Percentiles rank a stretch among this genome's conserved stretches.
Evolutionary conservation across 768 basidiomycete species (phyloP).

Genomic region (Kondoa subrosea): DNA sequence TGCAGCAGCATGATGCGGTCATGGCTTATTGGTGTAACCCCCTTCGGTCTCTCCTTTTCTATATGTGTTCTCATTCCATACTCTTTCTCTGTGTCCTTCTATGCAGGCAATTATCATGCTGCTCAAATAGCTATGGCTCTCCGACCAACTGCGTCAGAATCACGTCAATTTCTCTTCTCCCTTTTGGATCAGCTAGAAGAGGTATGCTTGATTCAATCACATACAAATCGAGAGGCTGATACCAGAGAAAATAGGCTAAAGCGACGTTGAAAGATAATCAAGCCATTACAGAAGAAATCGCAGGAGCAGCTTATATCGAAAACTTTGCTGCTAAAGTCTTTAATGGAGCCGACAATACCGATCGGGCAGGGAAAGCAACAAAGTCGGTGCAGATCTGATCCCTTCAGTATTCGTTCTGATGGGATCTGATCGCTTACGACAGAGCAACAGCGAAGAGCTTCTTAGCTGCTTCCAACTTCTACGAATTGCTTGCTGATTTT

Average conservation of each 20-base stretch:
- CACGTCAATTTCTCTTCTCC: slow-evolving; percentile 1
- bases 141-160: not conserved
- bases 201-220: slow-evolving; percentile 4
- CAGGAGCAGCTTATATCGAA: slow-evolving; percentile 75
- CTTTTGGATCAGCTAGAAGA: slow-evolving; percentile 10
- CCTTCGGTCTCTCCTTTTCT: not conserved
- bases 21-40: slow-evolving; percentile 81
- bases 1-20: slow-evolving; percentile 62
- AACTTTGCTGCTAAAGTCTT: slow-evolving; percentile 91
- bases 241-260: slow-evolving; percentile 43
- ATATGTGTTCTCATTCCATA: not conserved
- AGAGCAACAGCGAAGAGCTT: slow-evolving; percentile 89
- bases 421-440: not conserved
- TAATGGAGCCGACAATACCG: slow-evolving; percentile 72
- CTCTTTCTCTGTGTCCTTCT: not conserved
- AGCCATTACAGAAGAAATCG: slow-evolving; percentile 63
- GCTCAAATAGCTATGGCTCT: slow-evolving; percentile 10
- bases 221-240: not conserved
- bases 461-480: slow-evolving; percentile 81
- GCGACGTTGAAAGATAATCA: slow-evolving; percentile 54
- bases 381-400: slow-evolving; percentile 39
- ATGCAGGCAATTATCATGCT: slow-evolving; percentile 5
- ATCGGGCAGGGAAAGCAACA: slow-evolving; percentile 56
- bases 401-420: not conserved
- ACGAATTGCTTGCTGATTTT: slow-evolving; percentile 70